Percentiles rank a stretch among this genome's conserved stretches.
phyloP scores from a whole-genome alignment of 345 rosid species.

The Populus tremula region DNA sequence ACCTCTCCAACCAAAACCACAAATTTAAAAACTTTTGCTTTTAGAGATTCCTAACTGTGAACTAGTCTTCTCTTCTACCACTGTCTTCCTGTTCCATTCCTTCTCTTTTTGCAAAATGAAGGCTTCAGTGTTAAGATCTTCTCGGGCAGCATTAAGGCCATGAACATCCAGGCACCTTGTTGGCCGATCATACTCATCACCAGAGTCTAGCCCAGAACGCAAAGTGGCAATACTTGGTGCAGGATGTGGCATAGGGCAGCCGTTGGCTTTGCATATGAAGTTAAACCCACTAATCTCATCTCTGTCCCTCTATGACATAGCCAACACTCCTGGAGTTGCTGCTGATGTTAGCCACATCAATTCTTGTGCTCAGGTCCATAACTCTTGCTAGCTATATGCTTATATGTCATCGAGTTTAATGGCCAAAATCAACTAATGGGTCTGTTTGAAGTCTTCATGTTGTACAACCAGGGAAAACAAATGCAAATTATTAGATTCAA shows the following conservation, averaged over 20 bases:
- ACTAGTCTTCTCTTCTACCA: background rate
- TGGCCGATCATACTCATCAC: conserved; percentile 15
- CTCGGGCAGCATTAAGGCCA: background rate
- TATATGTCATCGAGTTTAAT: no score
- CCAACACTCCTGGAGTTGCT: conserved; percentile 41
- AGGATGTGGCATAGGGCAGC: conserved; percentile 42
- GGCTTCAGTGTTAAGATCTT: background rate
- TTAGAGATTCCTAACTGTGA: background rate
- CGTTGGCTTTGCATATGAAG: conserved; percentile 34
- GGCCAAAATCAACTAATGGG: no score
- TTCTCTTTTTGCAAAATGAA: background rate
- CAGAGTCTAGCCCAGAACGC: conserved; percentile 16
- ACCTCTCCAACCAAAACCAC: background rate
- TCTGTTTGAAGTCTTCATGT: no score
- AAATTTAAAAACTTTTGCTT: background rate
- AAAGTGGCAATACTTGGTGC: conserved; percentile 15
- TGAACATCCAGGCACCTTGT: conserved; percentile 1
- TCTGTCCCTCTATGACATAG: conserved; percentile 31
- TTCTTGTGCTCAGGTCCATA: conserved; percentile 26
- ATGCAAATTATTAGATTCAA: no score
- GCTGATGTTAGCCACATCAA: conserved; percentile 42
- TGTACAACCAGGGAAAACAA: no score
- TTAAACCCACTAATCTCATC: conserved; percentile 38
- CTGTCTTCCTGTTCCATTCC: background rate
- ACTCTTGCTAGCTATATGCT: background rate